These are phyloP conservation scores for Chalara sp. DNA, from an alignment of 2,329 filamentous ascomycete genomes.

Conservation along the genomic window DNA sequence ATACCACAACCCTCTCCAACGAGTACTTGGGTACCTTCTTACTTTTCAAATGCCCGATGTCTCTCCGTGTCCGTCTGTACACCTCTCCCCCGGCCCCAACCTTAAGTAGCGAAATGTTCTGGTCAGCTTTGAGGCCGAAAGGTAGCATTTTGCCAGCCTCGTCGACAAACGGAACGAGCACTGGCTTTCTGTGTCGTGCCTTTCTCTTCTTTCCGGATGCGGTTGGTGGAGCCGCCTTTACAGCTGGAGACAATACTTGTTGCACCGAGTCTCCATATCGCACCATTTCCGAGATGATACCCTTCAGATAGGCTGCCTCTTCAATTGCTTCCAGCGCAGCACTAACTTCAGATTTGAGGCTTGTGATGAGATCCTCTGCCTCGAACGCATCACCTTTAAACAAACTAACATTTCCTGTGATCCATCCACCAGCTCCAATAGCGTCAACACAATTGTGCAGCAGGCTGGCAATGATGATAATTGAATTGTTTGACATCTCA, in stretches of 20 bases:
- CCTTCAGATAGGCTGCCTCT: slow-evolving; percentile 59
- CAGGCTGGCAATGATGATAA: slow-evolving; percentile 64
- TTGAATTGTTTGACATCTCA: slow-evolving; percentile 57
- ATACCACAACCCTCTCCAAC: slow-evolving; percentile 69
- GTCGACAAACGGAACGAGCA: slow-evolving; percentile 38
- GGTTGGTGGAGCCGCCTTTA: neutral
- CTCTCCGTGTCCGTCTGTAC: slow-evolving; percentile 59
- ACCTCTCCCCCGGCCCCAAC: slow-evolving; percentile 64
- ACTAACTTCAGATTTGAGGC: slow-evolving; percentile 61
- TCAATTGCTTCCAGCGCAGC: slow-evolving; percentile 67
- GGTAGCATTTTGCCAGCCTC: slow-evolving; percentile 50
- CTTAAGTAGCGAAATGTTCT: slow-evolving; percentile 46
- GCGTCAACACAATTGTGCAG: slow-evolving; percentile 70
- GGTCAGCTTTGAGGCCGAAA: slow-evolving; percentile 60
- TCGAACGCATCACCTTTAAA: slow-evolving; percentile 40
- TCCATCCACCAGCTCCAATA: slow-evolving; percentile 68
- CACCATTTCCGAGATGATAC: slow-evolving; percentile 59
- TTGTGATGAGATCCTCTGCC: slow-evolving; percentile 56
- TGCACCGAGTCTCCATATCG: slow-evolving; percentile 43
- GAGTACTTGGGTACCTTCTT: slow-evolving; percentile 79
- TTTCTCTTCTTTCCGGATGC: slow-evolving; percentile 21
- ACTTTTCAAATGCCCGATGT: slow-evolving; percentile 71
- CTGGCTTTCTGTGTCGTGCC: slow-evolving; percentile 32
- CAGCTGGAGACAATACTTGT: slow-evolving; percentile 5
- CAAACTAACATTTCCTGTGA: slow-evolving; percentile 52